A percentile compares a stretch with the other conserved stretches of the same genome.
Conservation (phyloP, 441 rosid genomes). For the Aquilaria agallochum region DNA sequence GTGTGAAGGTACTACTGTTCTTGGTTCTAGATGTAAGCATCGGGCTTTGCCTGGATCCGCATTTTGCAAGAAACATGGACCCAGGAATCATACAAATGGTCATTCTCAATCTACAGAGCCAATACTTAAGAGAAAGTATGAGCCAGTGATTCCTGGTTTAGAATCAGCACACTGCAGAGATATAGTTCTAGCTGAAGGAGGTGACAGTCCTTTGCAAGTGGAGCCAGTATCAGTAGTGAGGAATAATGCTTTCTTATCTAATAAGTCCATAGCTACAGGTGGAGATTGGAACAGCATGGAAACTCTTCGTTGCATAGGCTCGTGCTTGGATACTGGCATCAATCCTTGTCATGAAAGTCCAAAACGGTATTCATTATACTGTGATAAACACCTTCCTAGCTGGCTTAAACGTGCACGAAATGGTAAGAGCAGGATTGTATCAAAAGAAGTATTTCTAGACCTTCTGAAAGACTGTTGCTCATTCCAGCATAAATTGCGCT, state of each 20-base stretch:
- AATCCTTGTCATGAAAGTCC: conserved; percentile 65
- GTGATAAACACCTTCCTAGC: conserved; percentile 93
- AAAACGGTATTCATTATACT: conserved; percentile 71
- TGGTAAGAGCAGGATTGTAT: conserved; percentile 93
- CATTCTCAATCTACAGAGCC: conserved; percentile 29
- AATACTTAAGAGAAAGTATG: conserved; percentile 53
- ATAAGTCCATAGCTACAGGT: conserved; percentile 42
- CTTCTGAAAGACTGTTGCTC: conserved; percentile 64
- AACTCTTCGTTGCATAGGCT: conserved; percentile 57
- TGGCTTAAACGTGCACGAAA: conserved; percentile 99
- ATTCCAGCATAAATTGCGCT: conserved; percentile 56
- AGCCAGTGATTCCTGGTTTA: conserved; percentile 33
- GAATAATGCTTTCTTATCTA: conserved; percentile 29
- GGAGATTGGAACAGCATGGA: conserved; percentile 33
- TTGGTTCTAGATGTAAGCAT: conserved; percentile 95
- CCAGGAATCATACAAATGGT: conserved; percentile 39
- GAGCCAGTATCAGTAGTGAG: conserved; percentile 40
- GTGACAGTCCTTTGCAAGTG: conserved; percentile 41
- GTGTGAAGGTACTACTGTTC: conserved; percentile 97
- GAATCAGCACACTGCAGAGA: conserved; percentile 47
- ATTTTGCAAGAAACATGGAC: conserved; percentile 92
- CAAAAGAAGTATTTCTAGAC: conserved; percentile 87
- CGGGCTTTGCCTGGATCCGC: conserved; percentile 80
- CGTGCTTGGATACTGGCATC: conserved; percentile 37
- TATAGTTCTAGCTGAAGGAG: conserved; percentile 46